These are phyloP conservation scores for Carex scoparia DNA, from an alignment of 176 grass and related monocot species.

Conservation along the genomic window DNA sequence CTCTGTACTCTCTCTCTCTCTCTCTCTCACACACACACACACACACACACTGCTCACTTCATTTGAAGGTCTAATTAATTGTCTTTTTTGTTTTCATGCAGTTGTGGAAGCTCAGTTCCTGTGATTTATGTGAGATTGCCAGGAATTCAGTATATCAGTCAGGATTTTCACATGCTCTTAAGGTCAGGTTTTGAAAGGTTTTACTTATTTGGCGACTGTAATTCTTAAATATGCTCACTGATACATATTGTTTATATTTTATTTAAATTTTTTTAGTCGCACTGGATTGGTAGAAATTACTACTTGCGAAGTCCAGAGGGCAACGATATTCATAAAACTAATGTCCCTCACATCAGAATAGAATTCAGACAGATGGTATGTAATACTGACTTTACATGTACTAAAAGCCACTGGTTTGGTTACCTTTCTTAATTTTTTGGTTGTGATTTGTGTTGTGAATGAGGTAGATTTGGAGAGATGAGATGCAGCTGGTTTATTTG, in stretches of 20 bases:
- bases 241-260: neutral
- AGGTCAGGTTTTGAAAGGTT: conserved; percentile 37
- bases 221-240: neutral
- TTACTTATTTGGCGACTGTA: neutral
- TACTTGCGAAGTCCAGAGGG: conserved; percentile 69
- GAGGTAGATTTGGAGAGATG: conserved; percentile 93
- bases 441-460: neutral
- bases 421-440: neutral
- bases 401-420: neutral
- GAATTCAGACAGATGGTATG: conserved; percentile 78
- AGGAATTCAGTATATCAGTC: conserved; percentile 95
- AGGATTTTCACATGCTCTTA: conserved; percentile 86
- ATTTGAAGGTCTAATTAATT: neutral
- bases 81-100: conserved; percentile 29
- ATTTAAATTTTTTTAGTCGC: conserved; percentile 40
- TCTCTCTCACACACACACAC: neutral
- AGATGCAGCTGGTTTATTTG: conserved; percentile 82
- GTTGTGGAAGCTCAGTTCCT: conserved; percentile 97
- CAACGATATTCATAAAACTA: conserved; percentile 87
- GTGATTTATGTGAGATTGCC: conserved; percentile 98
- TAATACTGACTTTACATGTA: conserved; percentile 2
- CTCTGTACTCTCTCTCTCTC: conserved; percentile 57
- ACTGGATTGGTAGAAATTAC: conserved; percentile 95
- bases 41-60: neutral
- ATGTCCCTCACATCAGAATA: conserved; percentile 91